Base-by-base conservation (phyloP, 208 protist genomes). In the Leishmania gerbilli region DNA sequence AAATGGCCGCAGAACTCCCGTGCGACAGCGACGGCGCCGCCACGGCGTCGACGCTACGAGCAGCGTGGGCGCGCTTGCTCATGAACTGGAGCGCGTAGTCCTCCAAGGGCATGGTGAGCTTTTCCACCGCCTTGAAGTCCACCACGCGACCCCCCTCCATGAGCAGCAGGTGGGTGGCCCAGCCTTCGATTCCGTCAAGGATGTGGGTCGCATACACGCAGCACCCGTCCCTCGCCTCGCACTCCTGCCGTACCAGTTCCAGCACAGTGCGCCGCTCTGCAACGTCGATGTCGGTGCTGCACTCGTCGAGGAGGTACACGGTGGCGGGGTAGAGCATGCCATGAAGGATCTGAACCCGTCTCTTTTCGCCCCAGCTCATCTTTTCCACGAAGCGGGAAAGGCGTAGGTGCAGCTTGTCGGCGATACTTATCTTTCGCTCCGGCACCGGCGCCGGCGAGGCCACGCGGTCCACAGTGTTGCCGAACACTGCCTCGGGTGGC, bases 171-270 rank as follows among this genome's bases (percentile, higher is more conserved):
- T 96, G 94, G 37, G 94, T 97, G 11, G 94, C 90, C 93, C 94
- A 97, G 69, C 91, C 91, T 11, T 84, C 60, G 24, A 94, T 64
- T n/a, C 84, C 79, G 79, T 97, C 94, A 47, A 96, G 78, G 55
- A 97, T 96, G 84, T 97, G 94, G 15, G 94, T 97, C 24, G 94
- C 94, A 85, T 97, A 97, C 37, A 97, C 45, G 68, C 89, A 93
- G 79, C 88, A 92, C 67, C 88, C 86, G 2, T 75, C n/a, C 13
- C 56, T 79, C 47, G 40, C 71, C 42, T 84, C 83, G 69, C 87
- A 93, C 75, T 95, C 91, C n/a, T 47, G 40, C 51, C 81, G 74
- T 37, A 95, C 84, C 27, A 93, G 76, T 37, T 92, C 87, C 55
- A 97, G 84, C 49, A 97, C 86, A 5, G 91, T 88, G 56, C 71